Conservation (phyloP, 306 rosid species). For the Luffa acutangula region DNA sequence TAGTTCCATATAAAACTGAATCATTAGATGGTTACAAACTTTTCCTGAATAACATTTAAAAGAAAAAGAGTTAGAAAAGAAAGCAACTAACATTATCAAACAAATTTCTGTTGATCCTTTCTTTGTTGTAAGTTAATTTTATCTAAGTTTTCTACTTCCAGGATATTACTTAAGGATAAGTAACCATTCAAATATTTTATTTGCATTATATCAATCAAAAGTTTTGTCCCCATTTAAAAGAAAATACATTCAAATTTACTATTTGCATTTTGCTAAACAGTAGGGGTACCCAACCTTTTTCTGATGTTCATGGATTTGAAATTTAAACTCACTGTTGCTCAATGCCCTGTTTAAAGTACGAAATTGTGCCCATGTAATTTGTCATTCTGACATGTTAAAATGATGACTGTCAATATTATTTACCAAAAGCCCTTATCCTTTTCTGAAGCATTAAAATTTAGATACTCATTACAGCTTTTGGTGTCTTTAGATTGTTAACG, state of each 20-base stretch:
- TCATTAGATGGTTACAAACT: not conserved
- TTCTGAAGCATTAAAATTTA: not conserved
- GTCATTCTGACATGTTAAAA: not conserved
- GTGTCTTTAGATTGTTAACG: conserved; percentile 55
- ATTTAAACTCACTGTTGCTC: not conserved
- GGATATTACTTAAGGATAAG: not conserved
- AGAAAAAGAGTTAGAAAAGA: not conserved
- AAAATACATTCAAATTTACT: not conserved
- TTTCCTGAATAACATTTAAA: not conserved
- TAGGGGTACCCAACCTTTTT: not conserved
- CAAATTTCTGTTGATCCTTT: not conserved
- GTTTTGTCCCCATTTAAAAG: no score
- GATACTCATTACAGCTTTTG: conserved; percentile 16
- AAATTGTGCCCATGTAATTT: not conserved
- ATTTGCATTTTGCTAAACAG: not conserved
- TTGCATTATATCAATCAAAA: no score
- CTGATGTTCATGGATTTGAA: not conserved
- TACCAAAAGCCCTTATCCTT: not conserved
- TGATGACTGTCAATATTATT: not conserved
- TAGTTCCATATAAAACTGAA: not conserved
- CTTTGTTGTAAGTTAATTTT: not conserved
- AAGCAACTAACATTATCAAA: not conserved
- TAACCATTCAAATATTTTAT: not conserved
- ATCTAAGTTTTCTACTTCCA: not conserved
- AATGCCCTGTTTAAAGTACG: not conserved